Percentiles rank a stretch among this genome's conserved stretches.
These are phyloP conservation scores for Malassezia dermatis DNA, from an alignment of 1,284 basidiomycete genomes.

Conservation along the genomic window DNA sequence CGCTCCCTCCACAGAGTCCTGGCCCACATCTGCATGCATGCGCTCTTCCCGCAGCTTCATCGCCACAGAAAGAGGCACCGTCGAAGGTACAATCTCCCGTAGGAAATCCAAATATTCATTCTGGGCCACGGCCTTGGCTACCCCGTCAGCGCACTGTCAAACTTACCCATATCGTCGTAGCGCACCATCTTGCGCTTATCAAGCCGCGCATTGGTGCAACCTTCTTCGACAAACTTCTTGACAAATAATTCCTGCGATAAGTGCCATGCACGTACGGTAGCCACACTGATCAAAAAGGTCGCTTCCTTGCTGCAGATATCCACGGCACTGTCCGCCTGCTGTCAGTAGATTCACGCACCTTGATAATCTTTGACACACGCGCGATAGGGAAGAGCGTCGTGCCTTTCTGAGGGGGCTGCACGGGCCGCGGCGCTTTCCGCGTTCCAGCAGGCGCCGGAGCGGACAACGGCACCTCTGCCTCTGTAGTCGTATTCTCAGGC, in stretches of 20 bases:
- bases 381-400: constrained; percentile 28
- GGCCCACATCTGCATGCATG: constrained; percentile 12
- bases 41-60: constrained; percentile 22
- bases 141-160: neutral
- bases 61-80: constrained; percentile 24
- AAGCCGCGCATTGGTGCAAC: constrained; percentile 30
- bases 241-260: constrained; percentile 30
- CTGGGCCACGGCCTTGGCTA: constrained; percentile 28
- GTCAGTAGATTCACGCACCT: constrained; percentile 9
- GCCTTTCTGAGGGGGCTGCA: constrained; percentile 17
- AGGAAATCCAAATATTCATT: constrained; percentile 32
- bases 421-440: neutral
- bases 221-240: constrained; percentile 30
- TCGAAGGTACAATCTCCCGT: constrained; percentile 25
- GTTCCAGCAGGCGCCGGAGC: neutral
- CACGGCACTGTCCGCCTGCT: constrained; percentile 28
- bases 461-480: neutral
- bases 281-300: constrained; percentile 31
- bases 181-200: constrained; percentile 33
- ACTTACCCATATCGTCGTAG: constrained; percentile 32
- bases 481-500: neutral
- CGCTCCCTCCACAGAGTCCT: neutral
- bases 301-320: constrained; percentile 41
- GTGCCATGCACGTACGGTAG: constrained; percentile 18
- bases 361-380: constrained; percentile 34